These are phyloP conservation scores for Microthyrium microscopicum DNA, from an alignment of 2,329 filamentous ascomycete species.

Conservation along the genomic window DNA sequence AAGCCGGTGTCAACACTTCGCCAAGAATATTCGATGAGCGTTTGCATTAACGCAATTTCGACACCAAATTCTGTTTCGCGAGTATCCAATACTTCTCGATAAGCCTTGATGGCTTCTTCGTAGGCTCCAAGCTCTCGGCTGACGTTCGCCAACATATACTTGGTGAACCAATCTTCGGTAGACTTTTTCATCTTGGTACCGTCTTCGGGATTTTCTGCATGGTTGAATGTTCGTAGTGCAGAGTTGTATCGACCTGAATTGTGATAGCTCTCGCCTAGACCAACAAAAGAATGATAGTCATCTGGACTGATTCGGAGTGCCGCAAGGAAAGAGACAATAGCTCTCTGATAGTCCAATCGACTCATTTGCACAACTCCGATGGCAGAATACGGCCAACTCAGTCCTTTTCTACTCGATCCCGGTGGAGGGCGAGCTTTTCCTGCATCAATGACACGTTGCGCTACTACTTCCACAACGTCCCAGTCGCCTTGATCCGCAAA, in stretches of 20 bases:
- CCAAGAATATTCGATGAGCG: conserved; percentile 66
- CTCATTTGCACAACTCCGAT: conserved; percentile 89
- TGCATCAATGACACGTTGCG: conserved; percentile 83
- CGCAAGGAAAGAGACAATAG: conserved; percentile 81
- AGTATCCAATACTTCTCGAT: conserved; percentile 52
- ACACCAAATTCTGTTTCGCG: conserved; percentile 70
- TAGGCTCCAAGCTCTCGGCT: conserved; percentile 84
- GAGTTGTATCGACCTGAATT: conserved; percentile 86
- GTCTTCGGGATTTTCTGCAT: conserved; percentile 62
- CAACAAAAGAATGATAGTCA: conserved; percentile 93
- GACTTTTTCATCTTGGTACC: conserved; percentile 33
- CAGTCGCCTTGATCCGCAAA: conserved; percentile 88
- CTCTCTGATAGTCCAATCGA: conserved; percentile 76
- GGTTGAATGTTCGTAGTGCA: conserved; percentile 78
- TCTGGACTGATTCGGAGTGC: conserved; percentile 68
- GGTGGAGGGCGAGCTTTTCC: conserved; percentile 80
- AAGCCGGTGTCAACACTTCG: conserved; percentile 64
- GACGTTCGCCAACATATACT: conserved; percentile 92
- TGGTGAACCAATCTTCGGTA: conserved; percentile 78
- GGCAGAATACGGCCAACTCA: conserved; percentile 92
- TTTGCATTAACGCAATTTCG: conserved; percentile 72
- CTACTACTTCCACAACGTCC: conserved; percentile 88
- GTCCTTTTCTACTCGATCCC: conserved; percentile 79
- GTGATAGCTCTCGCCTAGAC: conserved; percentile 92
- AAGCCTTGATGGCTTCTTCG: conserved; percentile 63